Base-by-base conservation (phyloP, 495 filamentous ascomycete species). In the Annulohypoxylon nitens region DNA sequence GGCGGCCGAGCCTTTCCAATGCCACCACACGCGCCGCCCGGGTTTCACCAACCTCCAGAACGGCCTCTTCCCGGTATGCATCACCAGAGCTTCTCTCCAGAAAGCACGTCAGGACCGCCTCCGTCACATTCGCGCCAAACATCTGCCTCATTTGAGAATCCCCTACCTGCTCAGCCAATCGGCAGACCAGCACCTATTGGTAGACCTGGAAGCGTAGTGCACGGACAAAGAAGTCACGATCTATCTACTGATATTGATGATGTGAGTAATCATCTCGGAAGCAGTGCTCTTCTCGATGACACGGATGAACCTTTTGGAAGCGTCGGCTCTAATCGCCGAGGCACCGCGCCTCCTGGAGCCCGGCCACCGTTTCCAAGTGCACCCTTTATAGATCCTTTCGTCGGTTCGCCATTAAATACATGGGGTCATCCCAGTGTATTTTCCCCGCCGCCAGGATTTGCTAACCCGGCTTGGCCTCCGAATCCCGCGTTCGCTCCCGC, bases 261-360 rank as follows among this genome's bases (percentile, higher is more conserved):
- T 61, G 83, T 97, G 51, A 92, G 89, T 64, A 87, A 90, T 57
- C 93, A 95, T 77, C 86, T 99, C n/a, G 97, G 96, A 9, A 97
- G 95, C 81, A 94, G 91, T 78, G 95, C 95, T 8, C 83, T 99
- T n/a, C 84, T 98, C 41, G 95, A 97, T 74, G 94, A 97, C 76
- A 89, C 93, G 66, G 86, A 88, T 57, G 84, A 83, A 33, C 80
- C 83, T 34, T 72, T 78, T 12, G 58, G 69, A 33, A 39, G 41
- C 11, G 30, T 72, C 3, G 64, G 36, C 20, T 30, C 62, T 34
- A 54, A 62, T 11, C 67, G 72, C 7, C 71, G 66, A 69, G 63
- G 76, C 18, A 79, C 83, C 77, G 60, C 81, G 78, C 75, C 73
- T 12, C 80, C 78, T 18, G 78, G 75, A 16, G 45, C 43, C 37